phyloP scores from a whole-genome alignment of 306 rosid species.

The Acacia confusa region DNA sequence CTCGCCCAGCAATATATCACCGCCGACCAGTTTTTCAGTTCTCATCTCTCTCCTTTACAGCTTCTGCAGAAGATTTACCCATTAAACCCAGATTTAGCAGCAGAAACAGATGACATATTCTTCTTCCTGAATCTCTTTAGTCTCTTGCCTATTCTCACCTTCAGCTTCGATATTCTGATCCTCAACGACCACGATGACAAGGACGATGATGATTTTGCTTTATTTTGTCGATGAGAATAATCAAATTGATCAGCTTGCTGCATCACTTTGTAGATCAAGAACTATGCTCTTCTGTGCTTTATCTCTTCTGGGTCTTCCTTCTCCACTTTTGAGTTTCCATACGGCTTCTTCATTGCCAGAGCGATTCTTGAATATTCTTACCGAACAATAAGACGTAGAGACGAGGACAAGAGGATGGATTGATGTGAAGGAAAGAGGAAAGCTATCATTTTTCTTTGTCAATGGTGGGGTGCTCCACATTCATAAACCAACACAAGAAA shows the following conservation, averaged over 20 bases:
- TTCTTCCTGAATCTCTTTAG: conserved; percentile 66
- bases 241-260: conserved; percentile 44
- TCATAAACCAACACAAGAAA: no score
- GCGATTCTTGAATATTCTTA: conserved; percentile 32
- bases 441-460: no score
- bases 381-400: neutral
- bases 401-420: no score
- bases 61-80: no score
- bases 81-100: conserved; percentile 49
- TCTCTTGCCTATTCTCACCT: conserved; percentile 71
- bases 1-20: conserved; percentile 49
- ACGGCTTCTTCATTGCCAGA: conserved; percentile 24
- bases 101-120: conserved; percentile 41
- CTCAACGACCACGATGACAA: conserved; percentile 42
- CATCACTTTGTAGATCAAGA: conserved; percentile 73
- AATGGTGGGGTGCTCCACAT: no score
- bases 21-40: conserved; percentile 60
- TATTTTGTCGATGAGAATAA: neutral
- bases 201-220: conserved; percentile 39
- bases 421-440: no score
- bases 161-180: conserved; percentile 66
- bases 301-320: conserved; percentile 79
- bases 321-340: conserved; percentile 58
- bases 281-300: conserved; percentile 69
- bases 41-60: conserved; percentile 69